Base-by-base conservation (phyloP, 2,329 filamentous ascomycete genomes). In the Verticillium alfalfae region DNA sequence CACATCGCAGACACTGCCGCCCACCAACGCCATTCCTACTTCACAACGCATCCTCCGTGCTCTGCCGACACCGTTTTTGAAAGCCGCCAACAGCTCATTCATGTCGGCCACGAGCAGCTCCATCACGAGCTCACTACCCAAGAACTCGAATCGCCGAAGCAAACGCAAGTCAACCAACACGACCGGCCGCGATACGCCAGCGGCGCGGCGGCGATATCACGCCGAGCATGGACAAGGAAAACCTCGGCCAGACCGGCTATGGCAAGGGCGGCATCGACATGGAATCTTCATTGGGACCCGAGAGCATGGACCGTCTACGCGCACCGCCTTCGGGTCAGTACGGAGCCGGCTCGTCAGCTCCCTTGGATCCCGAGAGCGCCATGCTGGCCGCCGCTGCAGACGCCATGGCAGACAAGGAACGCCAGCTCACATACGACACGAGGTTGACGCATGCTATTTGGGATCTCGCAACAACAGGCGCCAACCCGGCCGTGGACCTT, bases 1-100 rank as follows among this genome's bases (percentile, higher is more conserved):
- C 34, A 83, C 85, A 1, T 88, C 91, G 16, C 88, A 92, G 69
- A 88, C 88, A 16, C 82, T 89, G 3, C 89, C 91, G 0, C 93
- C 93, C 0, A 89, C 88, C 0, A 93, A 92, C 66, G 91, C 93
- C 5, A 89, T 99, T 55, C 95, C 95, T 3, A 93, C 94, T 6
- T 92, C 92, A 1, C 95, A 99, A 72, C 88, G 92, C 58, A 93
- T 99, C 64, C 84, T 99, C 2, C 88, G 95, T 26, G 92, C 93
- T 0, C 81, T 99, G 0, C 95, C 95, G 0, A 94, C 93, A 0
- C 91, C 95, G 0, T 88, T 99, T 39, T 82, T 99, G 39, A 97
- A 93, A 73, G 93, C 93, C 1, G 95, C 95, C 60, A 99, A 98
- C 75, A 95, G 93, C 54, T 93, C 90, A 63, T 97, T 98, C 76